Percentiles rank a stretch among this genome's conserved stretches.
phyloP scores from a whole-genome alignment of 805 yeast species.

The Hyphopichia homilentoma region DNA sequence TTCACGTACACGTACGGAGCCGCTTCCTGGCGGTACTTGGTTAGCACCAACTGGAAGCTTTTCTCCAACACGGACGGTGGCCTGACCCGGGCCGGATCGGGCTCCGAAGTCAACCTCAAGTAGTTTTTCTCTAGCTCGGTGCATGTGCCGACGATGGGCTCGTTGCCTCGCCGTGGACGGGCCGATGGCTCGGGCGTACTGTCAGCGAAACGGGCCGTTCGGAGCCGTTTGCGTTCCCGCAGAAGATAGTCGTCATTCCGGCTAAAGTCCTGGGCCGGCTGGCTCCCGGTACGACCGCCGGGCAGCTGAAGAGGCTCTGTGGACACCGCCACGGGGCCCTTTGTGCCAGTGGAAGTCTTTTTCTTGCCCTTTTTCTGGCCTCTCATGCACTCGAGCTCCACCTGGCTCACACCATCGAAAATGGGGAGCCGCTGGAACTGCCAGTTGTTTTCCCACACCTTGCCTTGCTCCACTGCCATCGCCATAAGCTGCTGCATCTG shows the following conservation, averaged over 20 bases:
- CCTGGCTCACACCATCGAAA: conserved; percentile 14
- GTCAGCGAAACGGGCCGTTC: conserved; percentile 45
- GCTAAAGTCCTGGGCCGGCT: background rate
- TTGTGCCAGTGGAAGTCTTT: too few species aligned
- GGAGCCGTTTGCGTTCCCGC: conserved; percentile 37
- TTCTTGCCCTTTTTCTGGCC: background rate
- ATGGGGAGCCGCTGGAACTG: conserved; percentile 46
- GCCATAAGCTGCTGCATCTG: conserved; percentile 50
- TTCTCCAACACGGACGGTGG: conserved; percentile 61
- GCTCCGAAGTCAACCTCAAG: conserved; percentile 83
- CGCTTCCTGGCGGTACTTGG: conserved; percentile 44
- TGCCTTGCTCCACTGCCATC: conserved; percentile 41
- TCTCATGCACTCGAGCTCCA: conserved; percentile 10
- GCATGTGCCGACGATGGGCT: conserved; percentile 58
- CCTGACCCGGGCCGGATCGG: conserved; percentile 79
- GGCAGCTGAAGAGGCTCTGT: too few species aligned
- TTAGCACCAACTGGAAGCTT: conserved; percentile 51
- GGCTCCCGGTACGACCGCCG: conserved; percentile 3
- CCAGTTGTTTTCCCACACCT: conserved; percentile 55
- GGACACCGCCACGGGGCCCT: too few species aligned
- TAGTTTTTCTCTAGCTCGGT: conserved; percentile 71
- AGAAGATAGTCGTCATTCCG: conserved; percentile 11
- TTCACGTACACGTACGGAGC: conserved; percentile 70
- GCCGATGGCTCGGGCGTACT: conserved; percentile 5
- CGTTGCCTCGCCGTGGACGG: conserved; percentile 3